phyloP scores from a whole-genome alignment of 139 green algal species.

The Micractinium conductrix region DNA sequence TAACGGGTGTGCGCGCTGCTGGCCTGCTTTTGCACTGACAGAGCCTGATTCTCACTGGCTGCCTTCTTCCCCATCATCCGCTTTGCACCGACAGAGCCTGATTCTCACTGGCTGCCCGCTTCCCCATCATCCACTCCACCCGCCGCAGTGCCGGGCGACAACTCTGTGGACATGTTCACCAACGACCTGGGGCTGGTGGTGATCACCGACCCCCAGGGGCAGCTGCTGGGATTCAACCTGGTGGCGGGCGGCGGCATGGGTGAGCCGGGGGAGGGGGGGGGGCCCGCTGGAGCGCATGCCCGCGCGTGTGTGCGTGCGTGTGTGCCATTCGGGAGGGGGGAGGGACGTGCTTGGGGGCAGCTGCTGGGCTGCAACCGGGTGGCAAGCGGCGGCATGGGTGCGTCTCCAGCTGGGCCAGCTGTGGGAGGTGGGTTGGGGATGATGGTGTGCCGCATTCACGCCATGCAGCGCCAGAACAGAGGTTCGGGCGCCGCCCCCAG shows the following conservation, averaged over 20 bases:
- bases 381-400: no score
- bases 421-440: not conserved
- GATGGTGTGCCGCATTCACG: not conserved
- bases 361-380: no score
- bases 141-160: slow-evolving; percentile 83
- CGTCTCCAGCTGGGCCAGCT: no score
- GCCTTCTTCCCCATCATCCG: not conserved
- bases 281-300: no score
- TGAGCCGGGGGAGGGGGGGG: not conserved
- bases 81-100: not conserved
- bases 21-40: no score
- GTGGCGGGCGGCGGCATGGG: slow-evolving; percentile 97
- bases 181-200: slow-evolving; percentile 96
- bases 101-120: not conserved
- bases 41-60: no score
- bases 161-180: slow-evolving; percentile 97
- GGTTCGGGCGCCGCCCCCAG: no score
- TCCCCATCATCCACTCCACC: not conserved
- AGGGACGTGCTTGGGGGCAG: no score
- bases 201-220: slow-evolving; percentile 74
- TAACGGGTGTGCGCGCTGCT: slow-evolving; percentile 65
- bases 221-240: slow-evolving; percentile 94
- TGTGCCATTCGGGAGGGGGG: no score
- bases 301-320: no score
- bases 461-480: no score